phyloP scores from a whole-genome alignment of 306 rosid species.

The Comarum palustre region DNA sequence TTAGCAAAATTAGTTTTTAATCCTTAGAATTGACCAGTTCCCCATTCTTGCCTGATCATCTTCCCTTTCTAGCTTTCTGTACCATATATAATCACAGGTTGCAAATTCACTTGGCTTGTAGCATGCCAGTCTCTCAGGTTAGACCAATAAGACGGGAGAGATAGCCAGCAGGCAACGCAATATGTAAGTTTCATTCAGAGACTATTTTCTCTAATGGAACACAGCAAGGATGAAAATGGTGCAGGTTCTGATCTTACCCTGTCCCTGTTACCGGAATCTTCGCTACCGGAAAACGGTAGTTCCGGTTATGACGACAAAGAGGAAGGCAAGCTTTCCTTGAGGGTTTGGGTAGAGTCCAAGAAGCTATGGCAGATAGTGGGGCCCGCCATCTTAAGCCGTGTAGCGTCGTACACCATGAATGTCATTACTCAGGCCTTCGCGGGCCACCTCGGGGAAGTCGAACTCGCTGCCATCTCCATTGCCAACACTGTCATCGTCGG shows the following conservation, averaged over 20 bases:
- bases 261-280: slow-evolving; percentile 18
- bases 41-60: not conserved
- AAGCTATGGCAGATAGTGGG: slow-evolving; percentile 73
- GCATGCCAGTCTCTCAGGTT: not conserved
- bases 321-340: not conserved
- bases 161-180: not conserved
- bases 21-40: not conserved
- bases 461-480: slow-evolving; percentile 67
- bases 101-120: not conserved
- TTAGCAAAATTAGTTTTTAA: not conserved
- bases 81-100: not conserved
- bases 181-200: not conserved
- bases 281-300: not conserved
- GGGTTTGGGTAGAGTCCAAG: slow-evolving; percentile 54
- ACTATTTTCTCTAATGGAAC: slow-evolving; percentile 7
- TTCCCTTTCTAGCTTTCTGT: not conserved
- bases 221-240: slow-evolving; percentile 8
- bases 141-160: not conserved
- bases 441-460: slow-evolving; percentile 66
- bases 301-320: not conserved
- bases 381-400: slow-evolving; percentile 69
- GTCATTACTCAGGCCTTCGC: slow-evolving; percentile 73
- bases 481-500: slow-evolving; percentile 63
- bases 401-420: slow-evolving; percentile 59
- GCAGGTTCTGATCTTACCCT: slow-evolving; percentile 8